Evolutionary conservation across 202 grass and related monocot species (phyloP).

Genomic region (Eragrostis tef): DNA sequence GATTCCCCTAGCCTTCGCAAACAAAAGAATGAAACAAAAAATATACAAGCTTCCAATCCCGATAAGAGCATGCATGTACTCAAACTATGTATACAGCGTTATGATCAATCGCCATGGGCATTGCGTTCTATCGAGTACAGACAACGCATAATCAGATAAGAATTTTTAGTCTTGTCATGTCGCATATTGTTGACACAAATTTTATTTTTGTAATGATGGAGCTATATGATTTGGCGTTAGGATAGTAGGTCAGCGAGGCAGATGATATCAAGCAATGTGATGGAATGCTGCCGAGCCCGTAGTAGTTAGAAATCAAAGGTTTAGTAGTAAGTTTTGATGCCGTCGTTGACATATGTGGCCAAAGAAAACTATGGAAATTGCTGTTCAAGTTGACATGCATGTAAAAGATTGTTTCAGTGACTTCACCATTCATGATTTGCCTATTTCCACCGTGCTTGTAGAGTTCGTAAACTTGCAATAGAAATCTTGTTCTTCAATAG

Average conservation of each 20-base stretch:
- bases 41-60: not conserved
- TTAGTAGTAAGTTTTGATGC: not conserved
- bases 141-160: slow-evolving; percentile 43
- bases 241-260: slow-evolving; percentile 4
- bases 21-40: slow-evolving; percentile 40
- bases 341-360: not conserved
- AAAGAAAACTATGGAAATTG: not conserved
- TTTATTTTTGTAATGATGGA: slow-evolving; percentile 1
- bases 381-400: slow-evolving; percentile 6
- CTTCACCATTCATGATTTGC: slow-evolving; percentile 12
- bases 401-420: slow-evolving; percentile 9
- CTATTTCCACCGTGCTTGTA: not conserved
- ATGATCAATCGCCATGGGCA: slow-evolving; percentile 31
- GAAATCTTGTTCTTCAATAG: not conserved
- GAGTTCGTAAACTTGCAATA: not conserved
- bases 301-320: slow-evolving; percentile 3
- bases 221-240: not conserved
- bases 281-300: not conserved
- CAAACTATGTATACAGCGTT: not conserved
- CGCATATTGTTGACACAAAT: not conserved
- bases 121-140: slow-evolving; percentile 3
- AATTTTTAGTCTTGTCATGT: not conserved
- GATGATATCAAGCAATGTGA: slow-evolving; percentile 8
- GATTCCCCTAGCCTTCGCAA: slow-evolving; percentile 31
- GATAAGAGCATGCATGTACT: not conserved